These are phyloP conservation scores for Actinomucor elegans DNA, from an alignment of 371 early-diverging fungal species.

Conservation along the genomic window DNA sequence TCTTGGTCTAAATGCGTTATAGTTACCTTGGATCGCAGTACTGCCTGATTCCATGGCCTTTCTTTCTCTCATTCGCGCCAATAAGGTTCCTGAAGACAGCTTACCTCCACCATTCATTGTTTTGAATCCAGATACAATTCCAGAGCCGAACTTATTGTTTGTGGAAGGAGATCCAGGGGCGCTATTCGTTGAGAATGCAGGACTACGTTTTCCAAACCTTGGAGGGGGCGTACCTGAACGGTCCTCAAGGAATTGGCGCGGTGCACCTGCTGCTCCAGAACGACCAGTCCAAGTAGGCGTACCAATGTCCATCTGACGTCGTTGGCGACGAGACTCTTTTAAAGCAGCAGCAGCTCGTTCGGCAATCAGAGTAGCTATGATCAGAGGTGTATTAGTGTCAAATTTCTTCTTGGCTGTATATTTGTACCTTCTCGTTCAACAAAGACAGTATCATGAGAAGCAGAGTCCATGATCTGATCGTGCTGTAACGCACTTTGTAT, in stretches of 20 bases:
- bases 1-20: no score
- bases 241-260: conserved; percentile 12
- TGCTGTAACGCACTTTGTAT: conserved; percentile 87
- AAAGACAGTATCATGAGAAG: conserved; percentile 61
- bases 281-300: conserved; percentile 74
- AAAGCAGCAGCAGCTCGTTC: conserved; percentile 57
- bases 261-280: conserved; percentile 64
- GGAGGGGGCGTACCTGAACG: conserved; percentile 37
- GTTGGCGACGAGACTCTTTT: conserved; percentile 48
- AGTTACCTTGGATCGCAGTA: background rate
- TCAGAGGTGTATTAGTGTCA: no score
- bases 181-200: conserved; percentile 14
- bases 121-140: conserved; percentile 40
- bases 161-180: conserved; percentile 21
- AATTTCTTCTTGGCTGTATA: conserved; percentile 9
- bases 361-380: conserved; percentile 51
- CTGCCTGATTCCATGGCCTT: conserved; percentile 33
- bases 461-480: conserved; percentile 79
- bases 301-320: conserved; percentile 36
- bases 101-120: conserved; percentile 4
- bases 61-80: conserved; percentile 53
- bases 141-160: conserved; percentile 34
- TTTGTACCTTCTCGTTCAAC: conserved; percentile 82
- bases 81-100: conserved; percentile 30
- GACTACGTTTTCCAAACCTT: conserved; percentile 38